Base-by-base conservation (phyloP, 305 asterid genomes). In the Fraxinus latifolia region DNA sequence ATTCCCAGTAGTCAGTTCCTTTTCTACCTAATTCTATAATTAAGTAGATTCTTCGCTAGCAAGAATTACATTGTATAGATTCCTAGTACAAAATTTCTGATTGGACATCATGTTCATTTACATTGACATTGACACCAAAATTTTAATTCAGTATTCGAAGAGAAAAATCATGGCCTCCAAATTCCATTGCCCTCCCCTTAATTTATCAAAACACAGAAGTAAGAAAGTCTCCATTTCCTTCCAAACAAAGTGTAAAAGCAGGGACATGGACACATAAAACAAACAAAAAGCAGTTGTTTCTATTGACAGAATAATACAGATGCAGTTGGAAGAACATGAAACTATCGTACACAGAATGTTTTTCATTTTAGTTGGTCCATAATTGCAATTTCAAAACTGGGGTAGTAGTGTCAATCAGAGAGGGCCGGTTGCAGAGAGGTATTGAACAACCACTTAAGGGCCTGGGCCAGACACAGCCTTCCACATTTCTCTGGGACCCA, bases 21-120 rank as follows among this genome's bases (percentile, higher is more conserved):
- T 19, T 71, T 81, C 70, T 81, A 36, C 74, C 76, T 79, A 73
- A 25, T 79, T 75, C 75, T 67, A 8, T 14, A 42, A 74, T 84
- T 84, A 74, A 83, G 71, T 74, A 86, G 77, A 89, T 85, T 88
- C 81, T 87, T 86, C 82, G 50, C 72, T 76, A 83, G 79, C 78
- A 81, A 17, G 44, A 31, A 77, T 86, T 78, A 77, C 81, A 44
- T 34, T 86, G 86, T 81, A 85, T 72, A 87, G 82, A 82, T 82
- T 80, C 77, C 8, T 80, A 50, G 79, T 74, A 44, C 76, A 73
- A 77, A 84, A 76, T 33, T 71, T 77, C 60, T 62, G 70, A 79
- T 79, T 81, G 86, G 80, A 80, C n/a, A 58, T 14, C 68, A 47
- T 32, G 76, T 70, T 70, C 23, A 29, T 15, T 70, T 15, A 17